Conservation (phyloP, 768 basidiomycete genomes). For the Inosperma sp. region DNA sequence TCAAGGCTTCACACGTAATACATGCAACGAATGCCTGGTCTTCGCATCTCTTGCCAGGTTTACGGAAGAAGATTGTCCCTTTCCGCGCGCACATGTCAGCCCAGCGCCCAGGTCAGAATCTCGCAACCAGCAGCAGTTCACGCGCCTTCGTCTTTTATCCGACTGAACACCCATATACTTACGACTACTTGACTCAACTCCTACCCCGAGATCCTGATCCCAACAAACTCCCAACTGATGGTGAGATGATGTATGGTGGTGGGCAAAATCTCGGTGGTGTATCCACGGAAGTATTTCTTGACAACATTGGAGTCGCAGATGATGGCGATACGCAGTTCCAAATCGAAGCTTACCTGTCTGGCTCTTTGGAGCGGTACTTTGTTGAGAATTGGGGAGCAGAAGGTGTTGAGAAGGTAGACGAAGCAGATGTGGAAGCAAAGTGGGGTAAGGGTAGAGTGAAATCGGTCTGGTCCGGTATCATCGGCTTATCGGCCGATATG, state of each 20-base stretch:
- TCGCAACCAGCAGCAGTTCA: constrained; percentile 32
- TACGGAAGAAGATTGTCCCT: constrained; percentile 62
- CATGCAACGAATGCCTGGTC: constrained; percentile 86
- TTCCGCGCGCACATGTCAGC: constrained; percentile 59
- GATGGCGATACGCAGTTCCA: constrained; percentile 30
- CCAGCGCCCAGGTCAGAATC: constrained; percentile 39
- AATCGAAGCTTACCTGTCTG: constrained; percentile 29
- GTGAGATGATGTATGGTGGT: constrained; percentile 67
- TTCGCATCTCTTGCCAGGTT: constrained; percentile 60
- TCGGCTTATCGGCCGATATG: constrained; percentile 57
- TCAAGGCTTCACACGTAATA: constrained; percentile 59
- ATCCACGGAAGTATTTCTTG: constrained; percentile 22
- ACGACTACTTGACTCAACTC: constrained; percentile 69
- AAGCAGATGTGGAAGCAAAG: constrained; percentile 5
- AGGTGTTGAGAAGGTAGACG: constrained; percentile 22
- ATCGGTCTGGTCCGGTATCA: constrained; percentile 58
- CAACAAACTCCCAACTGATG: constrained; percentile 24
- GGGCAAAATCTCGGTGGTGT: constrained; percentile 36
- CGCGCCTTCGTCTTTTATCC: constrained; percentile 63
- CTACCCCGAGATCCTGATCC: constrained; percentile 15
- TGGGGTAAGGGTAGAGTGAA: constrained; percentile 46
- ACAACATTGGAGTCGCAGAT: constrained; percentile 36
- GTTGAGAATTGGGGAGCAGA: constrained; percentile 22
- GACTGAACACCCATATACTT: constrained; percentile 32
- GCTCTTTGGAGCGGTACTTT: constrained; percentile 52